These are phyloP conservation scores for Hevea brasiliensis DNA, from an alignment of 345 rosid species.

Conservation along the genomic window DNA sequence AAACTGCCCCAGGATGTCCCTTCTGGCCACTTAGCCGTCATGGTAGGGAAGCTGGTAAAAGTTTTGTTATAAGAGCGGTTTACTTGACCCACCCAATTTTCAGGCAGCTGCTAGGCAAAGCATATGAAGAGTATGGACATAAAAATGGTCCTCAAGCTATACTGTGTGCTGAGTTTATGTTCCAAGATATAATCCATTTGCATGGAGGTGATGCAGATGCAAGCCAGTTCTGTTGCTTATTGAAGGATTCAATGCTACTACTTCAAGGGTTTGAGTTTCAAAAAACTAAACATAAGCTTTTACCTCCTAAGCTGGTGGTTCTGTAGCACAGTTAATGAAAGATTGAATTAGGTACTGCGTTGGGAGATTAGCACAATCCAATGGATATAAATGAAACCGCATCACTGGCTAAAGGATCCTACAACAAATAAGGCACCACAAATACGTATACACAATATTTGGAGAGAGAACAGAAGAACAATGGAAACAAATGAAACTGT, in stretches of 20 bases:
- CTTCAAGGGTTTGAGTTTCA: slow-evolving; percentile 16
- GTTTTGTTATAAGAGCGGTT: slow-evolving; percentile 31
- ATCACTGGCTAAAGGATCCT: neutral
- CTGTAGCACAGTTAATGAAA: neutral
- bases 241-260: slow-evolving; percentile 10
- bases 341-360: neutral
- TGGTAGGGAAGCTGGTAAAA: slow-evolving; percentile 32
- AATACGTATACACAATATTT: neutral
- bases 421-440: neutral
- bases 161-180: slow-evolving; percentile 33
- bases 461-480: neutral
- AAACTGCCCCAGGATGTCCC: slow-evolving; percentile 36
- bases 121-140: slow-evolving; percentile 28
- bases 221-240: slow-evolving; percentile 2
- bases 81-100: slow-evolving; percentile 38
- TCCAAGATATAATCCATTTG: slow-evolving; percentile 32
- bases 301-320: neutral
- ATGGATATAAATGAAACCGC: neutral
- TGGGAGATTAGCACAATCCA: neutral
- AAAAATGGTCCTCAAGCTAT: slow-evolving; percentile 32
- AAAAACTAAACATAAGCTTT: no score
- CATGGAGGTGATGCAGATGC: slow-evolving; percentile 9
- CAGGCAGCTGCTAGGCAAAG: slow-evolving; percentile 33
- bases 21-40: slow-evolving; percentile 36
- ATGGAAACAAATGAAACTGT: neutral